Evolutionary conservation across 495 filamentous ascomycete genomes (phyloP), one percentile per base, ranked within the genome.

Genomic region (Lasiosphaeriaceae sp.): DNA sequence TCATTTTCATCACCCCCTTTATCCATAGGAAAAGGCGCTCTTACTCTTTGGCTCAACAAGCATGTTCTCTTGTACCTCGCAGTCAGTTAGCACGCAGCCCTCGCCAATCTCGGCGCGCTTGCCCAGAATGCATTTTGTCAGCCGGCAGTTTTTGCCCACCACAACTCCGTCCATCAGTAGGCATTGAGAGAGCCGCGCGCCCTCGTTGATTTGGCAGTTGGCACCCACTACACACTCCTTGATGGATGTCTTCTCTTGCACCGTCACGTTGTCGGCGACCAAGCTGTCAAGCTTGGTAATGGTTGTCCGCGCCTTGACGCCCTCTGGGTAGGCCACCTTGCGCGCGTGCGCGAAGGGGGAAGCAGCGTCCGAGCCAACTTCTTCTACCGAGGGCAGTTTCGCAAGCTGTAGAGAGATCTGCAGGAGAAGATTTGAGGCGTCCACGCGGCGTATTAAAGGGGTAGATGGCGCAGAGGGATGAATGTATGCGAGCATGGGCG

Each of bases 131-230:
- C 90, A 96, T 2, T 88, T 89, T 8, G 86, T 91, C 47, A 97
- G 70, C 65, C 86, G 84, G 59, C 83, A 87, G 20, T 86, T 83
- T 62, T 86, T 85, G 7, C 85, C 91, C 4, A 98, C 83, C 3
- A 88, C 84, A 3, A 86, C 91, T 9, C 90, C 90, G 54, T 96
- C 92, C 89, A 98, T 95, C 29, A 98, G 70, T 26, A 97, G 67
- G 70, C 93, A 97, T 51, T 90, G 81, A 39, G 80, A 83, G 50
- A 98, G 66, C 57, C 88, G 83, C n/a, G 86, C 91, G 31, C 90
- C 90, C 58, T 82, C 81, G 53, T 83, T 84, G 57, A 97, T 95
- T 52, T 87, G 83, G 71, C 88, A 92, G 64, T 90, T 90, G 9
- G 90, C 80, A 29, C 94, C 94, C 34, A 98, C 83, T 29, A 96